Evolutionary conservation across 2,329 filamentous ascomycete genomes (phyloP), one percentile per base, ranked within the genome.

Genomic region (Didymella glomerata): DNA sequence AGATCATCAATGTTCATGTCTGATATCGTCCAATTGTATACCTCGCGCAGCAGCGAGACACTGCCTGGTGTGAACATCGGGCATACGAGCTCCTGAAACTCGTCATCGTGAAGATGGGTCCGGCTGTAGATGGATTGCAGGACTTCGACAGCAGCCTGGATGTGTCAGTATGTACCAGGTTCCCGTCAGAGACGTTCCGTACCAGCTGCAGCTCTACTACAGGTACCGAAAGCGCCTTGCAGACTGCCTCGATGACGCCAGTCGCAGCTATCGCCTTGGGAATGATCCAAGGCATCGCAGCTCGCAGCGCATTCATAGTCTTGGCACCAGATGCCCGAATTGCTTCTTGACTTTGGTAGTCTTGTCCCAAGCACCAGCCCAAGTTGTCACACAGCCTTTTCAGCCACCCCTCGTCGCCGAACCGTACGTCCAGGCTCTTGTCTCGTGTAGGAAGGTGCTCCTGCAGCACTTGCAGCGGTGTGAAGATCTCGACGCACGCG

Each of bases 401-500:
- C 30, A 98, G 83, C 95, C 95, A 99, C 18, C 95, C 96, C 66
- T 97, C 91, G 40, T 89, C 83, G 14, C 90, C 92, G 73, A 81
- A 90, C 38, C 94, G 88, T 54, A 96, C 86, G 51, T 89, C 85
- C 25, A 88, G 82, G 46, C 84, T 86, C 38, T 85, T 82, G 64
- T 92, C 88, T 66, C 92, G 84, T 68, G 89, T 88, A 11, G 91
- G 89, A 69, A 93, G 92, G 24, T 90, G 84, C 64, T 96, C 90
- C 62, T 86, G 79, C 54, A 97, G 86, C 20, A 97, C 88, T 1
- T 83, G 80, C 24, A 86, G 83, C 1, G 95, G 92, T 0, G 93
- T 96, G 76, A 97, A 96, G 62, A 98, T 93, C 76, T 98, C 95
- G 62, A 98, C 91, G 71, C 95, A 90, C 11, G 92, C 91, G 74